Base-by-base conservation (phyloP, 2,329 filamentous ascomycete genomes). In the Aureobasidium melanogenum region DNA sequence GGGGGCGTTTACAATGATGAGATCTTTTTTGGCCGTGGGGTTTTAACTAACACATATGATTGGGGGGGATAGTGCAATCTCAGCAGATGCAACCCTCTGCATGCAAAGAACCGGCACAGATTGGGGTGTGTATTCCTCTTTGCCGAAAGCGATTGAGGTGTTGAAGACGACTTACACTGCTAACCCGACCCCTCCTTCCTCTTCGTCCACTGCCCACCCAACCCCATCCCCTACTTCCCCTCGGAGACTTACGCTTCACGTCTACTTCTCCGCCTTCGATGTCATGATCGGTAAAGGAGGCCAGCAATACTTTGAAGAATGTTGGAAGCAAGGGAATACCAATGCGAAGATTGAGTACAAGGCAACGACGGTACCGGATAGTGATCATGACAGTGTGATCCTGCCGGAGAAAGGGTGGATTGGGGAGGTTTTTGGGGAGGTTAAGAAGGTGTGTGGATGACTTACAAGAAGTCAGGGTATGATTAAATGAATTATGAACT, bases 221-320 rank as follows among this genome's bases (percentile, higher is more conserved):
- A 48, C 51, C 28, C 7, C 38, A 7, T 2, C 39, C 7, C 2
- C 39, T 5, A 17, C 39, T 7, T n/a, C 8, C 9, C 12, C n/a
- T 28, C 60, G 51, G 0, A 67, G 63, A 61, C 47, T 76, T 26
- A 68, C 51, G 4, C 51, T 78, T 2, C 55, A 66, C 14, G 64
- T 69, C 0, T 75, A 68, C 58, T 77, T 77, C 63, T 73, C 72
- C 1, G 71, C 68, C 17, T 70, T 66, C 3, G 79, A 80, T 67
- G 64, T 71, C 1, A 70, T 80, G 74, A 75, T 76, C 47, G 76
- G 75, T 0, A 70, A 71, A 46, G 68, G 68, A 14, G 78, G 78
- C 2, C 71, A 72, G 66, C 60, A 67, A 43, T 80, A 78, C 67
- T 76, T 79, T 52, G 71, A 78, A 61, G 48, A 70, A 4, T 76